A percentile compares a stretch with the other conserved stretches of the same genome.
Conservation (phyloP, 768 basidiomycete species). For the Lactifluus volemus region DNA sequence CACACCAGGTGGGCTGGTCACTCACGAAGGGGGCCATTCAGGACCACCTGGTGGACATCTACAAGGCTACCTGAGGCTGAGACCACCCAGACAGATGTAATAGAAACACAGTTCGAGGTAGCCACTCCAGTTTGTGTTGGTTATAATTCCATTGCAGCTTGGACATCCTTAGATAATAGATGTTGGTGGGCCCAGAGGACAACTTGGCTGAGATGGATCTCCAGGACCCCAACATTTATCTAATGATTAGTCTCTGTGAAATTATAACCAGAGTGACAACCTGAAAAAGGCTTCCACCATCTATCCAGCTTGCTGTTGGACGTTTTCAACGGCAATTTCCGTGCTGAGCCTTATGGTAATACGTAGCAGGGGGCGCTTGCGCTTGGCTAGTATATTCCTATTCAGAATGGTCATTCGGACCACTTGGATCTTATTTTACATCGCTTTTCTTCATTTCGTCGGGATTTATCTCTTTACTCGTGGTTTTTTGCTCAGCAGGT, state of each 20-base stretch:
- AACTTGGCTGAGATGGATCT: too few species aligned
- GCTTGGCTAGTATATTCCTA: too few species aligned
- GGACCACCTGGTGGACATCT: constrained; percentile 16
- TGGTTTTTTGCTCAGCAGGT: constrained; percentile 81
- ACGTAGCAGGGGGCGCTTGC: too few species aligned
- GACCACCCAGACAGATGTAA: too few species aligned
- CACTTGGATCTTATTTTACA: constrained; percentile 40
- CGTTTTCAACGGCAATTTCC: not conserved
- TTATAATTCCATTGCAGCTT: too few species aligned
- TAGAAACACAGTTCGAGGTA: too few species aligned
- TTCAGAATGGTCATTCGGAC: constrained; percentile 2
- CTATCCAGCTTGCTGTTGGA: too few species aligned
- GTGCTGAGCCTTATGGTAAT: not conserved
- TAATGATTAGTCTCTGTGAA: too few species aligned
- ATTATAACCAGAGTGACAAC: too few species aligned
- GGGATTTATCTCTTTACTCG: constrained; percentile 86
- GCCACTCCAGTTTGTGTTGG: too few species aligned
- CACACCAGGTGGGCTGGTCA: constrained; percentile 31
- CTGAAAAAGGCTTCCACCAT: not conserved
- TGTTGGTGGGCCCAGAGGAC: not conserved
- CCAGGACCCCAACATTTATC: not conserved
- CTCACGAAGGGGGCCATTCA: constrained; percentile 26
- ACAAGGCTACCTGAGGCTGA: constrained; percentile 24
- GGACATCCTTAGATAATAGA: too few species aligned
- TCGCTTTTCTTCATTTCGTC: constrained; percentile 58